Percentiles rank a stretch among this genome's conserved stretches.
Conservation (phyloP, 257 asterid genomes). For the Solanum pinnatisectum region DNA sequence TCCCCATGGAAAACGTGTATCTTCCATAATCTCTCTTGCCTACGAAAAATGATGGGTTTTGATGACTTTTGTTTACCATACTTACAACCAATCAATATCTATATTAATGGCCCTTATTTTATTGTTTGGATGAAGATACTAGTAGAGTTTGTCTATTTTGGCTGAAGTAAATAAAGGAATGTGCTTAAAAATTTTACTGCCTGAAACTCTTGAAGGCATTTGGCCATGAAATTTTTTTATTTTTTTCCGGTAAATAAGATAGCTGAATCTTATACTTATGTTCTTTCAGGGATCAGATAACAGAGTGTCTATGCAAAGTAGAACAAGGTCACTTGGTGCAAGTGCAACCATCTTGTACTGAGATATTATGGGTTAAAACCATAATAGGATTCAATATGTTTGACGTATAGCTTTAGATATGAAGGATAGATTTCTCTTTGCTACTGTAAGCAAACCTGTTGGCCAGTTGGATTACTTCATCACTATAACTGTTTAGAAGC, state of each 20-base stretch:
- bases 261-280: not conserved
- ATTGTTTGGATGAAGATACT: not conserved
- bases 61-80: not conserved
- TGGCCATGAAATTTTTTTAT: not conserved
- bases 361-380: not conserved
- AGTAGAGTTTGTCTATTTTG: not conserved
- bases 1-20: not conserved
- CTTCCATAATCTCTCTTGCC: not conserved
- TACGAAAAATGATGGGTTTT: not conserved
- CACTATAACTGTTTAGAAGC: not conserved
- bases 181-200: not conserved
- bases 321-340: not conserved
- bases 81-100: not conserved
- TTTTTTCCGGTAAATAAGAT: too few relatives aligned
- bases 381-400: not conserved
- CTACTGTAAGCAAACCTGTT: not conserved
- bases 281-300: not conserved
- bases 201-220: not conserved
- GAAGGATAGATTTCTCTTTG: not conserved
- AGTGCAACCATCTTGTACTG: not conserved
- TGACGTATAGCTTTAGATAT: not conserved
- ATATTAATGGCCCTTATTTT: not conserved
- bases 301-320: not conserved
- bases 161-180: not conserved
- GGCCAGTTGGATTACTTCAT: not conserved